Evolutionary conservation across 2,329 filamentous ascomycete species (phyloP).

Genomic region (Nigrospora osmanthi): DNA sequence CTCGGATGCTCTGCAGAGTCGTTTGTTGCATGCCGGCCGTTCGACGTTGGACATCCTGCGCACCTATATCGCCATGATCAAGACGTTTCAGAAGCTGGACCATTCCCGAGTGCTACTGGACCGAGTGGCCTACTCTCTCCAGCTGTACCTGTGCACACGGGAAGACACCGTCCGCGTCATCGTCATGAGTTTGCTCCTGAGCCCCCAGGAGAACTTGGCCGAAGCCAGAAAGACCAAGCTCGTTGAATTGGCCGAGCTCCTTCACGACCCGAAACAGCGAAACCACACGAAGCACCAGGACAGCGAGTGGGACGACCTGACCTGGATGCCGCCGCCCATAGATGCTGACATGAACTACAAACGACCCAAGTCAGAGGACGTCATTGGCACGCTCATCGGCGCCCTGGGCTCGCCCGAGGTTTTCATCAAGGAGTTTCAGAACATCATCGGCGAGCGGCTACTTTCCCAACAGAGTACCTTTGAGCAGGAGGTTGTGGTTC

Average conservation of each 20-base stretch:
- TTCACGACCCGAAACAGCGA: constrained; percentile 50
- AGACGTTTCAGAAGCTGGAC: constrained; percentile 67
- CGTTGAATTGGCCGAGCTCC: constrained; percentile 58
- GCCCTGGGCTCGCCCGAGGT: constrained; percentile 83
- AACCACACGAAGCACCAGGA: constrained; percentile 43
- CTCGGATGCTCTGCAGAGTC: constrained; percentile 53
- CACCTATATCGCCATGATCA: constrained; percentile 73
- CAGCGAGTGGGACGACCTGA: constrained; percentile 80
- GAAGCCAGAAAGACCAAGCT: constrained; percentile 42
- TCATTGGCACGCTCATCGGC: constrained; percentile 83
- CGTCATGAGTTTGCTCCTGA: constrained; percentile 64
- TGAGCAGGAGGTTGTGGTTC: constrained; percentile 71
- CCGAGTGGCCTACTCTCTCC: constrained; percentile 64
- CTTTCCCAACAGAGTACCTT: constrained; percentile 60
- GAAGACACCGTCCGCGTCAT: constrained; percentile 75
- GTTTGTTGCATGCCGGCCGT: constrained; percentile 66
- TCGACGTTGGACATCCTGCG: constrained; percentile 70
- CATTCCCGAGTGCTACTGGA: constrained; percentile 71
- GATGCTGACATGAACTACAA: constrained; percentile 92
- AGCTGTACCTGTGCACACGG: constrained; percentile 67
- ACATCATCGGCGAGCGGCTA: constrained; percentile 78
- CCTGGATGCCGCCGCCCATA: constrained; percentile 86
- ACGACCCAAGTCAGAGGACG: constrained; percentile 79
- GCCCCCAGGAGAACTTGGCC: constrained; percentile 35
- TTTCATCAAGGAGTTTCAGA: constrained; percentile 91